Evolutionary conservation across 257 asterid species (phyloP), one percentile per base, ranked within the genome.

Genomic region (Przewalskia tangutica): DNA sequence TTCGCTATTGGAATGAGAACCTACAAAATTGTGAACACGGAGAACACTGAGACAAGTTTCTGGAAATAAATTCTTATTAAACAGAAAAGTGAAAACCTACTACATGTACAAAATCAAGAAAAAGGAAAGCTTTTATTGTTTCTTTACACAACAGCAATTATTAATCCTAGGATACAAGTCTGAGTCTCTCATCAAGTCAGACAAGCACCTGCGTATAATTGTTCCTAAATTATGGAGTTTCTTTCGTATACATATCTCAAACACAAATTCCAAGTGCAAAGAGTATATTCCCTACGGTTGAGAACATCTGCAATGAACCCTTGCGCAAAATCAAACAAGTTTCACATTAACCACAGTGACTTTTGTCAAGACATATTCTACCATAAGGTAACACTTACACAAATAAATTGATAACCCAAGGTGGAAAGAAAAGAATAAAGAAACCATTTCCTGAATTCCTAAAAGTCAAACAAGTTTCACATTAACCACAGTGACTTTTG

Each of bases 1-100:
- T 94, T 94, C 20, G 98, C 97, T 84, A 95, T 88, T 75, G 97
- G 98, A 85, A 95, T 77, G 58, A 95, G 94, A 77, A 92, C 95
- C 98, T 95, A 87, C 6, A 62, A 82, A 64, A 83, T 84, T 85
- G n/a, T 54, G 68, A 80, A 83, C 76, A 48, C 62, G 58, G 40
- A 50, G 53, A 34, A 54, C 27, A 20, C 20, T 48, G 59, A 38
- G 42, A 71, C 59, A 71, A 18, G 79, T 71, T 0, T 27, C 42
- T 1, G 12, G 36, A 62, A 63, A 27, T 13, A 63, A 23, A 63
- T 63, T 12, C 44, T 55, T 55, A 55, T 55, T 55, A 55, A 17
- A 17, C 9, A 55, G 62, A 55, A 17, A 53, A 55, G 62, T 55
- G 62, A 55, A 55, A 55, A 55, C 62, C 62, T 55, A n/a, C 62